Percentiles rank a stretch among this genome's conserved stretches.
phyloP scores from a whole-genome alignment of 2,329 filamentous ascomycete genomes.

The Aureobasidium vineae region DNA sequence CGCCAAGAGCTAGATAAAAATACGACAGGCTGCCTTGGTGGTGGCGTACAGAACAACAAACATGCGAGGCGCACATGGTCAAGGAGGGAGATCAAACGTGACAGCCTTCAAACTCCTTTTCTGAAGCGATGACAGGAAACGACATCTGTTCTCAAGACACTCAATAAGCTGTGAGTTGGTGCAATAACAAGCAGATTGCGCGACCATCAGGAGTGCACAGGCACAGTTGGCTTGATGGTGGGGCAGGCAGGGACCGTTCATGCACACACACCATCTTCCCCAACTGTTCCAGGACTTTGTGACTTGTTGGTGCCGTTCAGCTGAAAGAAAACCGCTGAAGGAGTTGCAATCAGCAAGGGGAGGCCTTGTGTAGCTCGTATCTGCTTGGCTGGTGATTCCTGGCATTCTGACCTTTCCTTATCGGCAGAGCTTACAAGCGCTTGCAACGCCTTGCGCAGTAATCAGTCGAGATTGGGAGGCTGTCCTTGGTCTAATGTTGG shows the following conservation, averaged over 20 bases:
- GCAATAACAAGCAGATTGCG: neutral
- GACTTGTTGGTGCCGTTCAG: neutral
- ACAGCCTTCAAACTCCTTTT: neutral
- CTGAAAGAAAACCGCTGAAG: neutral
- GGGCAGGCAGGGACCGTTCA: neutral
- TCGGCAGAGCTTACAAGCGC: neutral
- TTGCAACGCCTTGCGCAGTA: neutral
- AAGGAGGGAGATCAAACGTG: slow-evolving; percentile 1
- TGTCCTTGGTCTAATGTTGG: slow-evolving; percentile 1
- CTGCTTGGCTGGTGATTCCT: slow-evolving; percentile 6
- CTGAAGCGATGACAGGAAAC: neutral
- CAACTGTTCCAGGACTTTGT: neutral
- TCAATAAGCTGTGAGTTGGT: neutral
- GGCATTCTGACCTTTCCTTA: slow-evolving; percentile 1
- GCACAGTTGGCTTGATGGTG: neutral
- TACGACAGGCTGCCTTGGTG: neutral
- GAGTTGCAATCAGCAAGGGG: slow-evolving; percentile 3
- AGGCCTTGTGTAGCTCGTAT: slow-evolving; percentile 2
- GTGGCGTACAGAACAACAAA: neutral
- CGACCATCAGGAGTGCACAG: slow-evolving; percentile 9
- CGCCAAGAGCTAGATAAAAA: slow-evolving; percentile 2
- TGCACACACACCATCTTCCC: neutral
- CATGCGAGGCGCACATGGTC: slow-evolving; percentile 13
- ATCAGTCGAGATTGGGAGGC: slow-evolving; percentile 8
- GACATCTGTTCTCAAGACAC: neutral